Base-by-base conservation (phyloP, 495 filamentous ascomycete genomes). In the Penicillium fimorum region DNA sequence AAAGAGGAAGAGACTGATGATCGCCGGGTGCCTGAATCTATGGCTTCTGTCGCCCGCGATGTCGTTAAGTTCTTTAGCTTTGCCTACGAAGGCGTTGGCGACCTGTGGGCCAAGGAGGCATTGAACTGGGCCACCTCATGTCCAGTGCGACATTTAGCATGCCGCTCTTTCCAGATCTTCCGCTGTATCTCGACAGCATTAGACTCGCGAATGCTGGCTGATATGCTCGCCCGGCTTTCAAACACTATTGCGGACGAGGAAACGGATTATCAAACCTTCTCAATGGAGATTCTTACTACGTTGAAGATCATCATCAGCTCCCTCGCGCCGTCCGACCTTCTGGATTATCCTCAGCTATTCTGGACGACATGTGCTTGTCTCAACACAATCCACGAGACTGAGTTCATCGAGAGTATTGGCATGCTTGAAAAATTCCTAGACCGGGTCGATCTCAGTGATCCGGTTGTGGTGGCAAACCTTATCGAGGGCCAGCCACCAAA, bases 341-440 rank as follows among this genome's bases (percentile, higher is more conserved):
- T 96, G 41, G 84, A 87, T 35, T 96, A 93, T 58, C 92, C 94
- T 7, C 92, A 97, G 62, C 75, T 97, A 2, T 99, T 97, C 73
- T 99, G 94, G 94, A 93, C 93, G 2, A 95, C 90, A 2, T 96
- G 92, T 64, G 93, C 94, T 27, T 97, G 94, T 66, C 76, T 97
- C 38, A 90, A 97, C 66, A 97, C 94, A 1, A 92, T 96, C 57
- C 92, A 96, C 57, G 94, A 97, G 70, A 84, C 85, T 12, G 94
- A 99, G 67, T 99, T 96, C 63, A 81, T 93, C 53, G 92, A 96
- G 63, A 91, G 88, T 43, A 76, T 96, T 17, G 85, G 87, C 35
- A 96, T 97, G 87, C 79, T 99, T n/a, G 88, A 96, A 33, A 87
- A 90, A 62, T 82, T 96, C 47, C 67, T 99, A 37, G 81, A 84